Percentiles rank a stretch among this genome's conserved stretches.
Evolutionary conservation across 2,329 filamentous ascomycete species (phyloP).

Genomic region (Talaromyces sp.): DNA sequence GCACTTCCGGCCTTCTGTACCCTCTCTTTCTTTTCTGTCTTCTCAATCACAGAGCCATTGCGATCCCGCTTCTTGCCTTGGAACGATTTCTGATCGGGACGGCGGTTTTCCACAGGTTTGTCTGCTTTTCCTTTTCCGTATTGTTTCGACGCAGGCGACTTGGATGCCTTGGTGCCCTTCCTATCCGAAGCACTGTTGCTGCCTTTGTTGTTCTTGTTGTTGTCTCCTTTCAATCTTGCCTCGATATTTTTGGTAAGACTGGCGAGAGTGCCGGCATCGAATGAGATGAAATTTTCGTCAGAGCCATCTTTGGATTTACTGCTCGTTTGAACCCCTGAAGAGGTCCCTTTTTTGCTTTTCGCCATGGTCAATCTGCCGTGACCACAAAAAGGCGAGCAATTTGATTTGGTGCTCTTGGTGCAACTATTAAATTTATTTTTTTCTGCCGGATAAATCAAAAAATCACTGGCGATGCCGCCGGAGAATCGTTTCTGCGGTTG

Average conservation of each 20-base stretch:
- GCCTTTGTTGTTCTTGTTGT: conserved; percentile 22
- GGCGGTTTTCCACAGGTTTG: background rate
- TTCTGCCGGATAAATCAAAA: conserved; percentile 25
- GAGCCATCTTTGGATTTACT: conserved; percentile 17
- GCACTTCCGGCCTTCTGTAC: conserved; percentile 16
- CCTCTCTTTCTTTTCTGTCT: conserved; percentile 23
- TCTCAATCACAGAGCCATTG: conserved; percentile 39
- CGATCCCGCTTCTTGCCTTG: conserved; percentile 42
- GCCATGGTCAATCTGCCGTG: conserved; percentile 24
- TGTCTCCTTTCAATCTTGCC: conserved; percentile 29
- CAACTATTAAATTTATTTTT: conserved; percentile 14
- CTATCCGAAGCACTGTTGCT: conserved; percentile 15
- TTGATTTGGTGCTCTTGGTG: background rate
- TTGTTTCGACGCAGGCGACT: background rate
- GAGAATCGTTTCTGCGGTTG: conserved; percentile 18
- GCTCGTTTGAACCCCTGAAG: conserved; percentile 14
- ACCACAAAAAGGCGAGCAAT: conserved; percentile 14
- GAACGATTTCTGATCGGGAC: conserved; percentile 12
- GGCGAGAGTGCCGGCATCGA: conserved; percentile 35
- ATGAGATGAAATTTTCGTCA: conserved; percentile 22
- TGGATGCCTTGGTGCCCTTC: conserved; percentile 11
- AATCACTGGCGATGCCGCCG: conserved; percentile 18
- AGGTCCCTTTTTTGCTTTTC: conserved; percentile 32
- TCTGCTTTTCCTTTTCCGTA: conserved; percentile 12
- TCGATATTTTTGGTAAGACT: conserved; percentile 38